phyloP scores from a whole-genome alignment of 2,329 filamentous ascomycete species.

The Trichoderma atrobrunneum region DNA sequence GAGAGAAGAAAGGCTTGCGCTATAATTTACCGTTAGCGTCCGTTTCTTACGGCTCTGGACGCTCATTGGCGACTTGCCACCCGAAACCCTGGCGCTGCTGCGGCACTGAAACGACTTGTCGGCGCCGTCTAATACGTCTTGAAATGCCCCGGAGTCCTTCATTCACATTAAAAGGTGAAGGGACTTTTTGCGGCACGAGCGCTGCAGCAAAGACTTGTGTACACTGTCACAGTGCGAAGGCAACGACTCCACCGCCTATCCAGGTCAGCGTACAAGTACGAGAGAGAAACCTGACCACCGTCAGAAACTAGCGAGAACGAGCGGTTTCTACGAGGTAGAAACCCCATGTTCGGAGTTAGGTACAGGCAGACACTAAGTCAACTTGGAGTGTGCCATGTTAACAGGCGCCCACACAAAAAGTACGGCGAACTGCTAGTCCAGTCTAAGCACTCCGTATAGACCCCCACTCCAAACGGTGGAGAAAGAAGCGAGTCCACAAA shows the following conservation, averaged over 20 bases:
- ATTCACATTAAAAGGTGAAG: background rate
- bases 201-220: background rate
- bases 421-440: background rate
- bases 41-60: conserved; percentile 9
- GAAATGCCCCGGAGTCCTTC: background rate
- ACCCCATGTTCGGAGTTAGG: background rate
- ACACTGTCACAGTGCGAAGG: background rate
- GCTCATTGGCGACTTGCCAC: conserved; percentile 5
- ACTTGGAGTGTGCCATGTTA: background rate
- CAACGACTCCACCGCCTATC: background rate
- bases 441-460: background rate
- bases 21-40: conserved; percentile 17
- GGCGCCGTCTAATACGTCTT: conserved; percentile 12
- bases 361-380: too few species aligned
- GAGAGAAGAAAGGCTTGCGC: background rate
- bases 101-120: conserved; percentile 3
- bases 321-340: background rate
- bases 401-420: background rate
- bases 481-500: background rate
- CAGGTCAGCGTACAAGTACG: background rate
- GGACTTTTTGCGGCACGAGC: conserved; percentile 1
- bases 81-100: background rate
- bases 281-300: background rate
- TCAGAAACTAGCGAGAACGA: background rate
- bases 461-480: background rate